Conservation (phyloP, 2,329 filamentous ascomycete genomes). For the Botrytis paeoniae region DNA sequence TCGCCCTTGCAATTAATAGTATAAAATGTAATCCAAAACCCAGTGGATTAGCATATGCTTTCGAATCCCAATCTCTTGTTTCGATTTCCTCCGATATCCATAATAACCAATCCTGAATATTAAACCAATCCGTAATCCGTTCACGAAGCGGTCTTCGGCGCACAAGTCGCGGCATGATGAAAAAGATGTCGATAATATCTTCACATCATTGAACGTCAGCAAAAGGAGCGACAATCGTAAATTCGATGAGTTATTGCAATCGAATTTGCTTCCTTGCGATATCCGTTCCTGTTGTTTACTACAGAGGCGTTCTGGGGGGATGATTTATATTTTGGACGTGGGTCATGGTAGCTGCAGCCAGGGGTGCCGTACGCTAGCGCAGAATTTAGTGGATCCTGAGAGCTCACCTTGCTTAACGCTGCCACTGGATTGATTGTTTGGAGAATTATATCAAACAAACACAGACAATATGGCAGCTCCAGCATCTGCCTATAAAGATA, state of each 20-base stretch:
- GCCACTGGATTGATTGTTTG: slow-evolving; percentile 12
- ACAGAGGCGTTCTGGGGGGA: neutral
- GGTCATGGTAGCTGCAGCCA: slow-evolving; percentile 17
- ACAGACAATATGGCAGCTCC: slow-evolving; percentile 53
- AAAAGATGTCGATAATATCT: neutral
- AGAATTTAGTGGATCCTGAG: slow-evolving; percentile 12
- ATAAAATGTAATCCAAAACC: slow-evolving; percentile 74
- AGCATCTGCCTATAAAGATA: slow-evolving; percentile 67
- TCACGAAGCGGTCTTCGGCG: slow-evolving; percentile 76
- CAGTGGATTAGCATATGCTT: slow-evolving; percentile 70
- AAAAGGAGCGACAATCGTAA: neutral
- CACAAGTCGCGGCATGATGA: slow-evolving; percentile 71
- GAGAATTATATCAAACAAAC: slow-evolving; percentile 18
- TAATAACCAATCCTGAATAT: slow-evolving; percentile 84
- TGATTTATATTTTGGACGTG: slow-evolving; percentile 11
- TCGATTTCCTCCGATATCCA: slow-evolving; percentile 93
- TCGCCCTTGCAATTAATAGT: slow-evolving; percentile 80
- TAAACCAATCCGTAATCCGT: slow-evolving; percentile 75
- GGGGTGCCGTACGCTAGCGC: slow-evolving; percentile 7
- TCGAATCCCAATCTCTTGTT: slow-evolving; percentile 85
- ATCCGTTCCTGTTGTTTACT: slow-evolving; percentile 7
- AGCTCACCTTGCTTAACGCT: slow-evolving; percentile 21
- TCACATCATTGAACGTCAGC: slow-evolving; percentile 8
- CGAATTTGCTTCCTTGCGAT: slow-evolving; percentile 11
- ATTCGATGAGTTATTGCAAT: neutral